Evolutionary conservation across 257 asterid genomes (phyloP).

Genomic region (Gardenia jasminoides): DNA sequence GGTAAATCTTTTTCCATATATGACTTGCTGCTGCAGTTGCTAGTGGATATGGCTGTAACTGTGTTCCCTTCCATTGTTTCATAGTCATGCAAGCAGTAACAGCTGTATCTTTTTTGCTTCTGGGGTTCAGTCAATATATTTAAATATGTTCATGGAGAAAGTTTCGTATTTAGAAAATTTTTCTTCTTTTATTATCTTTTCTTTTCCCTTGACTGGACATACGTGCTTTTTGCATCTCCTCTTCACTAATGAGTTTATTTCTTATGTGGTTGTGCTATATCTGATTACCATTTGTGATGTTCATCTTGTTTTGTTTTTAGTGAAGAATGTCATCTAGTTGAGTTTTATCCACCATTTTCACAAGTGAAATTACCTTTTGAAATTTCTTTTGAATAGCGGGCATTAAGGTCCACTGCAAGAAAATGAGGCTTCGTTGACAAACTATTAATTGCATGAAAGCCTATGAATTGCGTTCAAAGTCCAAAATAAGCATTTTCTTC

Average conservation of each 20-base stretch:
- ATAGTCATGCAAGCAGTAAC: too few relatives aligned
- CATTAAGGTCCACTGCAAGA: too few relatives aligned
- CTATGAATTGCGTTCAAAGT: neutral
- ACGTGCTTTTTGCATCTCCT: neutral
- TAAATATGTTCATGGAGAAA: neutral
- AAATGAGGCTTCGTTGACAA: too few relatives aligned
- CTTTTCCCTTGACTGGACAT: neutral
- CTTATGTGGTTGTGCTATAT: neutral
- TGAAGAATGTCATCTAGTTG: neutral
- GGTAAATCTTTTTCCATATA: too few relatives aligned
- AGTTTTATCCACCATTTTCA: neutral
- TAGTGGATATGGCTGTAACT: neutral
- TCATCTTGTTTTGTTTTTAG: neutral
- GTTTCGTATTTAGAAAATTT: neutral
- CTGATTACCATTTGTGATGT: too few relatives aligned
- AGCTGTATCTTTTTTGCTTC: neutral
- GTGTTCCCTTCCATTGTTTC: neutral
- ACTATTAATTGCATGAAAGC: neutral
- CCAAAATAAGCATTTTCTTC: neutral
- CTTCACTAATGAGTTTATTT: neutral
- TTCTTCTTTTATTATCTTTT: neutral
- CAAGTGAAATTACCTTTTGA: neutral
- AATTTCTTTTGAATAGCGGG: neutral
- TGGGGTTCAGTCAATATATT: neutral
- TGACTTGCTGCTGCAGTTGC: neutral